Percentiles rank a stretch among this genome's conserved stretches.
phyloP scores from a whole-genome alignment of 1,139 yeast species.

The Suhomyces maxii region DNA sequence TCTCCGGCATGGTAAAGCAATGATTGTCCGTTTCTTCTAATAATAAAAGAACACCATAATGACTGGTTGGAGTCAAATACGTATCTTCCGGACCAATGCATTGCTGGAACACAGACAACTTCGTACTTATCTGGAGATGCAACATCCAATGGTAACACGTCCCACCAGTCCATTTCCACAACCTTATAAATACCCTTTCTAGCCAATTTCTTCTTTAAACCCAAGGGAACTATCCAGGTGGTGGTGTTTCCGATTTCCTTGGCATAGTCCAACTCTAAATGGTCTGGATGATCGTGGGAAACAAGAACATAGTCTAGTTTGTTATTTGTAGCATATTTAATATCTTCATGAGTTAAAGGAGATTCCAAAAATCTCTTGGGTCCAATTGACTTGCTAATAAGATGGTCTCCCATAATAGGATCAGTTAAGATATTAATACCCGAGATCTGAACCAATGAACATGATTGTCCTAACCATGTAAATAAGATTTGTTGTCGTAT shows the following conservation, averaged over 20 bases:
- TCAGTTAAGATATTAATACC: constrained; percentile 80
- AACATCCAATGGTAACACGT: constrained; percentile 48
- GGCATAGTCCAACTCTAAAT: constrained; percentile 66
- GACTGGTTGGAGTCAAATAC: constrained; percentile 76
- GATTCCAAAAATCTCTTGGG: constrained; percentile 77
- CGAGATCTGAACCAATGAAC: constrained; percentile 70
- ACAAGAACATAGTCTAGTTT: constrained; percentile 72
- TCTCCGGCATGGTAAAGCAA: constrained; percentile 91
- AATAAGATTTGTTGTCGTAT: constrained; percentile 54
- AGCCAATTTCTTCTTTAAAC: constrained; percentile 62
- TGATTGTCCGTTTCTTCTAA: constrained; percentile 66
- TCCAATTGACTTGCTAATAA: constrained; percentile 65
- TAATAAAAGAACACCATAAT: constrained; percentile 83
- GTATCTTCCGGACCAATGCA: constrained; percentile 96
- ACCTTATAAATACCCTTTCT: constrained; percentile 54
- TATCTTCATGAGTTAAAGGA: constrained; percentile 63
- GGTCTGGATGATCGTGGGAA: constrained; percentile 96
- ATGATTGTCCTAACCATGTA: constrained; percentile 94
- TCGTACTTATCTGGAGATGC: constrained; percentile 58
- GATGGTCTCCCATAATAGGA: constrained; percentile 72
- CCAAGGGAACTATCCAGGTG: constrained; percentile 86
- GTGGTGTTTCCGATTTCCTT: constrained; percentile 57
- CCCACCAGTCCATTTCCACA: constrained; percentile 94
- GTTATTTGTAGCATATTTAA: constrained; percentile 51
- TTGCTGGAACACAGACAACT: constrained; percentile 87